phyloP scores from a whole-genome alignment of 2,329 filamentous ascomycete species.

The Nigrograna mackinnonii region DNA sequence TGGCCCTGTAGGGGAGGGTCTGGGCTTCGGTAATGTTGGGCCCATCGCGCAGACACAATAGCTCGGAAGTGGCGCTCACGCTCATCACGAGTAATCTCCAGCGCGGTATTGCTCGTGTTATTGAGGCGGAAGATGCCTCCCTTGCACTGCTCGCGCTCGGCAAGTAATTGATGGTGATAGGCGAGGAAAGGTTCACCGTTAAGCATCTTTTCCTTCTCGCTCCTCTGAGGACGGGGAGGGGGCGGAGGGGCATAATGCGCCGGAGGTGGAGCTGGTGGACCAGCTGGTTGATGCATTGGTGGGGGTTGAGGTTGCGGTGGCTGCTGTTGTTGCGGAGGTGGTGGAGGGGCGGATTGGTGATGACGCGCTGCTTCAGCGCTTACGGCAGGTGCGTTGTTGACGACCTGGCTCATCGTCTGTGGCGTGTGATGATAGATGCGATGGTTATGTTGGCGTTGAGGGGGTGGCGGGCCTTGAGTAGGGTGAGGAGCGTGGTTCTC shows the following conservation, averaged over 20 bases:
- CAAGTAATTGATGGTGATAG: slow-evolving; percentile 74
- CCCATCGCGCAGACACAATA: slow-evolving; percentile 66
- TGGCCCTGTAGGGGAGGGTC: slow-evolving; percentile 52
- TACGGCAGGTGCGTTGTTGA: slow-evolving; percentile 21
- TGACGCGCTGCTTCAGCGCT: slow-evolving; percentile 47
- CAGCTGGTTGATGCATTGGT: slow-evolving; percentile 3
- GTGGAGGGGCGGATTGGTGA: slow-evolving; percentile 30
- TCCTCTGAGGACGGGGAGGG: slow-evolving; percentile 45
- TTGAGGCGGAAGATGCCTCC: slow-evolving; percentile 85
- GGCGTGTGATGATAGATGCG: slow-evolving; percentile 34
- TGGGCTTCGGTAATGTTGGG: slow-evolving; percentile 38
- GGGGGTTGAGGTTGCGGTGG: slow-evolving; percentile 23
- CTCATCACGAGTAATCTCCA: slow-evolving; percentile 67
- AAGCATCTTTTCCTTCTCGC: slow-evolving; percentile 91
- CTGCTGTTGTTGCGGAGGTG: slow-evolving; percentile 8
- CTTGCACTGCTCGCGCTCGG: slow-evolving; percentile 84
- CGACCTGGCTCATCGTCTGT: slow-evolving; percentile 30
- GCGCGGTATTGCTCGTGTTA: slow-evolving; percentile 74
- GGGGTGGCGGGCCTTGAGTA: slow-evolving; percentile 14
- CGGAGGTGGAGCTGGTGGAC: slow-evolving; percentile 24
- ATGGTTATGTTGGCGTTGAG: slow-evolving; percentile 29
- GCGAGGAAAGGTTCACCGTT: slow-evolving; percentile 77
- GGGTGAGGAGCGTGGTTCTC: slow-evolving; percentile 25
- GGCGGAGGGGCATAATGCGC: slow-evolving; percentile 22
- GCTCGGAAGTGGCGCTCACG: slow-evolving; percentile 71